Evolutionary conservation across 2,329 filamentous ascomycete species (phyloP).

Genomic region (Arthrobotrys megalospora): DNA sequence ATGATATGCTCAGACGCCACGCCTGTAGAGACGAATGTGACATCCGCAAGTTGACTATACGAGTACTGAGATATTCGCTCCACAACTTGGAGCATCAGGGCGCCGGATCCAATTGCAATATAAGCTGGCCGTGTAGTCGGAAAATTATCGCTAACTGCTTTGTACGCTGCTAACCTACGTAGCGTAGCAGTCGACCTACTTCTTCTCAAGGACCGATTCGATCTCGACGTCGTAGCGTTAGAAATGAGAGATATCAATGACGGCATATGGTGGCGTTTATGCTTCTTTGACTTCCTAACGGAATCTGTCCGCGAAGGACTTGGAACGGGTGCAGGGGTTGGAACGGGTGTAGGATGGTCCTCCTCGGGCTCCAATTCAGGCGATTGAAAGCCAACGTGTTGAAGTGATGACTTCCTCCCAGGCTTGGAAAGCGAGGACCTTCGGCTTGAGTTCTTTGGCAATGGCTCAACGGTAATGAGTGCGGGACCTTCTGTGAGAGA

Average conservation of each 20-base stretch:
- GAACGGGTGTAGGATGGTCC: neutral
- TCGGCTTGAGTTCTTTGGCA: constrained; percentile 23
- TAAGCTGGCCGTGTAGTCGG: constrained; percentile 44
- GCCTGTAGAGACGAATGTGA: constrained; percentile 52
- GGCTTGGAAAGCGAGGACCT: constrained; percentile 40
- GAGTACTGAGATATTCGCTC: constrained; percentile 42
- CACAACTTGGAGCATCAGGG: constrained; percentile 44
- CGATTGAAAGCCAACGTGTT: constrained; percentile 56
- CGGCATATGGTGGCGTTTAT: constrained; percentile 4
- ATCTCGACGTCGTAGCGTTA: constrained; percentile 13
- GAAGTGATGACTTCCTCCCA: constrained; percentile 32
- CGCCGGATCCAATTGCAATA: constrained; percentile 50
- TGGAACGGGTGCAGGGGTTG: constrained; percentile 23
- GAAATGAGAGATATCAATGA: constrained; percentile 41
- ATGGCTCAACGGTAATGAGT: constrained; percentile 3
- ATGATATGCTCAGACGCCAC: constrained; percentile 55
- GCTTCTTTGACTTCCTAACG: constrained; percentile 19
- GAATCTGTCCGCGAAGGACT: constrained; percentile 7
- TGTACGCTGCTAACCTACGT: constrained; percentile 42
- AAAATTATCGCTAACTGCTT: constrained; percentile 54
- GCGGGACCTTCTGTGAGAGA: constrained; percentile 23
- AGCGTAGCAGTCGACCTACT: constrained; percentile 16
- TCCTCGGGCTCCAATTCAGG: constrained; percentile 17
- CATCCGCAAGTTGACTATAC: constrained; percentile 27
- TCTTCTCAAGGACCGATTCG: constrained; percentile 14